phyloP scores from a whole-genome alignment of 1,284 basidiomycete species.

The Malassezia globosa region DNA sequence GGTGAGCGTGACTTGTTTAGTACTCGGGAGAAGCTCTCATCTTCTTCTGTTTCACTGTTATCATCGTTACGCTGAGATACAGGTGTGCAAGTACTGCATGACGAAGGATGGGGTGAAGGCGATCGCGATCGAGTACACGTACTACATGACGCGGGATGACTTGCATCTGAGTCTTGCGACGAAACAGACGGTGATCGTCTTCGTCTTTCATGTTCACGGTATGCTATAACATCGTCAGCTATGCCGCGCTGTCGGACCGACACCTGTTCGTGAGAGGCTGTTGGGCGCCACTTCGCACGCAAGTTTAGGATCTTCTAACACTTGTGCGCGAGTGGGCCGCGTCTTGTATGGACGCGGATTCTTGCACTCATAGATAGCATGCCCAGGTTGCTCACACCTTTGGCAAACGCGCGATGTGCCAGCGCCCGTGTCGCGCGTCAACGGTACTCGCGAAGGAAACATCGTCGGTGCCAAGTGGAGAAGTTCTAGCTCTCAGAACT shows the following conservation, averaged over 20 bases:
- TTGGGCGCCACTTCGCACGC: too few species aligned
- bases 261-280: background rate
- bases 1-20: too few species aligned
- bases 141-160: background rate
- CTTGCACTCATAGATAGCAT: conserved; percentile 17
- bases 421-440: background rate
- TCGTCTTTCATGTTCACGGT: background rate
- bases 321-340: conserved; percentile 12
- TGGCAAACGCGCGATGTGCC: conserved; percentile 11
- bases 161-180: background rate
- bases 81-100: conserved; percentile 1
- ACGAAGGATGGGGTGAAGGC: background rate
- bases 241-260: background rate
- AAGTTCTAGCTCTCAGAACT: background rate
- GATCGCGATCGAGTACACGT: background rate
- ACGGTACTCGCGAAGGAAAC: conserved; percentile 11
- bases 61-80: background rate
- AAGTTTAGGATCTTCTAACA: conserved; percentile 8
- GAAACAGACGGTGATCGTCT: background rate
- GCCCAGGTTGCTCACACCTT: conserved; percentile 12
- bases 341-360: conserved; percentile 14
- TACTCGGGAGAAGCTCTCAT: too few species aligned
- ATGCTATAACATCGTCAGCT: conserved; percentile 4
- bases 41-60: too few species aligned
- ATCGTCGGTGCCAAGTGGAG: background rate